A percentile compares a stretch with the other conserved stretches of the same genome.
Conservation (phyloP, 129 eudicot species). For the Pseudognaphalium luteoalbum region DNA sequence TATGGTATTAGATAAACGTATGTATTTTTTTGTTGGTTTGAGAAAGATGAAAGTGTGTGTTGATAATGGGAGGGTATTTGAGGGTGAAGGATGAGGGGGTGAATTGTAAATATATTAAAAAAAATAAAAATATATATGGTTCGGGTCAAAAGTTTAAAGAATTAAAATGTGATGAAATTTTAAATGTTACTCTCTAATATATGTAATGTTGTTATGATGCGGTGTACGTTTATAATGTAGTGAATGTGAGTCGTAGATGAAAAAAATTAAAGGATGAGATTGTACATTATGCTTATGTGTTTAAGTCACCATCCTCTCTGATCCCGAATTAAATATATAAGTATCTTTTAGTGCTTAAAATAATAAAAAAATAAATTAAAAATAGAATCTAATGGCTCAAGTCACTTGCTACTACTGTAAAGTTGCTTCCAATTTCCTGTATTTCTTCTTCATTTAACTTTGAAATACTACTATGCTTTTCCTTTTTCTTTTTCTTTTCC, state of each 20-base stretch:
- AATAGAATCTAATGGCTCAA: conserved; percentile 33
- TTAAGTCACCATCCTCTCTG: no score
- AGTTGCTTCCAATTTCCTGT: conserved; percentile 38
- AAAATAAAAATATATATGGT: no score
- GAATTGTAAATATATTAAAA: conserved; percentile 23
- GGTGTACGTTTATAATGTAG: no score
- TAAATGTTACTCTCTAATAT: no score
- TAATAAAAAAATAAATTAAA: background rate
- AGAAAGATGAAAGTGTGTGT: conserved; percentile 28
- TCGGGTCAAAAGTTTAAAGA: no score
- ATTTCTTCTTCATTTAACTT: conserved; percentile 22
- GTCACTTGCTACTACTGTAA: conserved; percentile 47
- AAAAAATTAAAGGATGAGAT: no score
- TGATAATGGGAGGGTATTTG: conserved; percentile 41
- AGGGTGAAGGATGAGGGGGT: conserved; percentile 55
- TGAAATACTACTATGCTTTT: conserved; percentile 24
- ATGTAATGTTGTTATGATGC: no score
- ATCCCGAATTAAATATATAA: background rate
- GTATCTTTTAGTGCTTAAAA: background rate
- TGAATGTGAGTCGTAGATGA: no score
- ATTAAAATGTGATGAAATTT: no score
- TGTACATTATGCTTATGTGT: no score
- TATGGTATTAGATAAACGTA: background rate
- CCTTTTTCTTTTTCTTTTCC: conserved; percentile 16
- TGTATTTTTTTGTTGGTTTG: background rate